Conservation (phyloP, 2,329 filamentous ascomycete genomes). For the Neofusicoccum kwambonambiense region DNA sequence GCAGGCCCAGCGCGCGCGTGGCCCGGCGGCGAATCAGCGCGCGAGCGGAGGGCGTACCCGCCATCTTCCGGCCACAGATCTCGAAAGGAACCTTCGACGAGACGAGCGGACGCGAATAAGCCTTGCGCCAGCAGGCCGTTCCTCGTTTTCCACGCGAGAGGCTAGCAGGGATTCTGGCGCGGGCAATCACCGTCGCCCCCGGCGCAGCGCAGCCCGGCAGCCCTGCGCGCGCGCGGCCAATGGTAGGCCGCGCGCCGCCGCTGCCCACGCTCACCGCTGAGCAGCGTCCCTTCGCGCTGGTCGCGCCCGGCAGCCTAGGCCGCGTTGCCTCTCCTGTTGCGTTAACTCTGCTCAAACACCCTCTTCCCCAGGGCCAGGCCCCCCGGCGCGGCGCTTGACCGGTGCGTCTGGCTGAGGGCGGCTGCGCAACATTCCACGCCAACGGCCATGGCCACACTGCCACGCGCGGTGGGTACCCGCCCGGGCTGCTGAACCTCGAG, state of each 20-base stretch:
- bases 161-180: conserved; percentile 1
- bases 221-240: conserved; percentile 6
- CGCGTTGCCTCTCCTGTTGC: not conserved
- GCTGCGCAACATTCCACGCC: conserved; percentile 11
- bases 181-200: conserved; percentile 3
- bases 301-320: not conserved
- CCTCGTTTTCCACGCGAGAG: conserved; percentile 15
- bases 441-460: not conserved
- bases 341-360: not conserved
- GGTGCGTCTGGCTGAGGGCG: not conserved
- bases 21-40: conserved; percentile 5
- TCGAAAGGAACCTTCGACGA: conserved; percentile 16
- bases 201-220: conserved; percentile 8
- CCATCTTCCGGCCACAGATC: conserved; percentile 15
- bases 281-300: conserved; percentile 1
- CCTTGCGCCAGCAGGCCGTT: conserved; percentile 12
- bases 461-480: conserved; percentile 5
- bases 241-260: not conserved
- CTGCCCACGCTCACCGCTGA: conserved; percentile 12
- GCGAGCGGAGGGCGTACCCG: not conserved
- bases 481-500: not conserved
- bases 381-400: conserved; percentile 5
- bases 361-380: conserved; percentile 14
- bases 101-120: conserved; percentile 15
- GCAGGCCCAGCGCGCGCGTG: not conserved